phyloP scores from a whole-genome alignment of 129 eudicot species.

The Smallanthus sonchifolius region DNA sequence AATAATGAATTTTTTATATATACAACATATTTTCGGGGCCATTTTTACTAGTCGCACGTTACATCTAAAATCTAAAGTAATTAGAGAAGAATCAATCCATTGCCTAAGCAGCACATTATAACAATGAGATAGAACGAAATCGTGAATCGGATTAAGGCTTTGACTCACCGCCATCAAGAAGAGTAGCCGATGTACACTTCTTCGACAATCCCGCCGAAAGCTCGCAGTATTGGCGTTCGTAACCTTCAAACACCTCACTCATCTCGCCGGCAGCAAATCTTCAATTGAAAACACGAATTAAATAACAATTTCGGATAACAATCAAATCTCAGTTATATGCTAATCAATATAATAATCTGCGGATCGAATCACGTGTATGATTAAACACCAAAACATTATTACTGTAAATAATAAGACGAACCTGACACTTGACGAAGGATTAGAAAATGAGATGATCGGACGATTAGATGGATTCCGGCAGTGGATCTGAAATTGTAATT shows the following conservation, averaged over 20 bases:
- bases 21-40: too few relatives aligned
- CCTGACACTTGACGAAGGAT: conserved; percentile 20
- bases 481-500: conserved; percentile 19
- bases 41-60: too few relatives aligned
- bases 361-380: neutral
- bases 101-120: neutral
- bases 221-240: conserved; percentile 73
- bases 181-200: conserved; percentile 52
- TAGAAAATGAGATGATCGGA: conserved; percentile 16
- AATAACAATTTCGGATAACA: neutral
- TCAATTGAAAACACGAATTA: conserved; percentile 1
- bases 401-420: neutral
- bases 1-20: too few relatives aligned
- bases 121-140: neutral
- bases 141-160: conserved; percentile 12
- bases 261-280: conserved; percentile 26
- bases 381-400: conserved; percentile 9
- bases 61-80: too few relatives aligned
- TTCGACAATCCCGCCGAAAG: conserved; percentile 58
- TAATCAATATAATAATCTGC: neutral
- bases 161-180: conserved; percentile 49
- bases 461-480: neutral
- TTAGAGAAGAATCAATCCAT: neutral
- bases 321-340: conserved; percentile 6
- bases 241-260: conserved; percentile 65